Percentiles rank a stretch among this genome's conserved stretches.
Conservation (phyloP, 163 green algal species). For the Scenedesmus sp. region DNA sequence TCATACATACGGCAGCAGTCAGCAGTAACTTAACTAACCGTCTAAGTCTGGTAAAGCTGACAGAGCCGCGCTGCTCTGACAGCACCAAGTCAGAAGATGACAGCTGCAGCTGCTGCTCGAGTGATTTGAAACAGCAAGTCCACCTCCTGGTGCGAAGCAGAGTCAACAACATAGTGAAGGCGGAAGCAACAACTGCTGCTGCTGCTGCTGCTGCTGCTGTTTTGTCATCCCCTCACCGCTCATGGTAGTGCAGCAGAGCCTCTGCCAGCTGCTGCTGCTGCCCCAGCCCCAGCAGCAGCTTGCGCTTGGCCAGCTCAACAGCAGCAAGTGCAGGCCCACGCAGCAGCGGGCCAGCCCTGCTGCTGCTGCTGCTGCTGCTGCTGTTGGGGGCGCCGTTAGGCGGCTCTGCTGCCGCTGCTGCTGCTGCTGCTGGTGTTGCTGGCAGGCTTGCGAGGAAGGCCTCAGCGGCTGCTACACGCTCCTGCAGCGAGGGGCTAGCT, state of each 20-base stretch:
- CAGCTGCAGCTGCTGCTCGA: not conserved
- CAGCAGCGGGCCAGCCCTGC: constrained; percentile 31
- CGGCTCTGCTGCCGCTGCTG: not conserved
- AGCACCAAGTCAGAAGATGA: not conserved
- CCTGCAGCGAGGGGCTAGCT: not conserved
- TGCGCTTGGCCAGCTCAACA: constrained; percentile 53
- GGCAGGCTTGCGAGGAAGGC: constrained; percentile 13
- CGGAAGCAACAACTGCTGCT: too few species aligned
- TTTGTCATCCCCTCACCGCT: not conserved
- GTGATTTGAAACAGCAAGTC: not conserved
- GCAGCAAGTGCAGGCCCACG: constrained; percentile 42
- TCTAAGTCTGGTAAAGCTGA: not conserved
- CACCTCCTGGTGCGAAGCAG: not conserved
- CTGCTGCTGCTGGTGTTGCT: constrained; percentile 22
- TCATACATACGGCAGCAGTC: not conserved
- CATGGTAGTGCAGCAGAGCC: constrained; percentile 58
- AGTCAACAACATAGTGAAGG: not conserved
- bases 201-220: not conserved
- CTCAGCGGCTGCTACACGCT: not conserved
- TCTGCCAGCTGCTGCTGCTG: constrained; percentile 56
- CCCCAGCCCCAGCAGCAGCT: constrained; percentile 35
- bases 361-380: not conserved
- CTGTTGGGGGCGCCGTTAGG: not conserved
- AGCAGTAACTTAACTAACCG: not conserved
- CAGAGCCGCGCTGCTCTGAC: not conserved